These are phyloP conservation scores for Pythium aphanidermatum DNA, from an alignment of 352 stramenopile genomes.

Conservation along the genomic window DNA sequence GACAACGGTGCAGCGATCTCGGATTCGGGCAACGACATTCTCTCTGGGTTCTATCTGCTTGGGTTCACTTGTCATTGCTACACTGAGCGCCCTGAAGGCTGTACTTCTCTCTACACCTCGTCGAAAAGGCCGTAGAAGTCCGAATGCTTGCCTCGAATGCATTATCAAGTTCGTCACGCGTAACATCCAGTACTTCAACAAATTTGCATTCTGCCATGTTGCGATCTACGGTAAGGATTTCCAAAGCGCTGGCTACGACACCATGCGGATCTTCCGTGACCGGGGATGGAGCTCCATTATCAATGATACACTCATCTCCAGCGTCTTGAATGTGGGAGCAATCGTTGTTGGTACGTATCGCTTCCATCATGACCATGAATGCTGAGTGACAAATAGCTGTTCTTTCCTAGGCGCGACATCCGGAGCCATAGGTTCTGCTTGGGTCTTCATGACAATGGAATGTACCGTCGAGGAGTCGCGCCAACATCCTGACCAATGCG, in stretches of 20 bases:
- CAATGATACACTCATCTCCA: slow-evolving; percentile 77
- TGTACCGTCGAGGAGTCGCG: slow-evolving; percentile 50
- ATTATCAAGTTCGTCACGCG: slow-evolving; percentile 61
- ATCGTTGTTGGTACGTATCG: slow-evolving; percentile 62
- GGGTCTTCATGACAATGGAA: slow-evolving; percentile 61
- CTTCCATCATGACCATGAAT: background rate
- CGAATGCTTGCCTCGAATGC: slow-evolving; percentile 81
- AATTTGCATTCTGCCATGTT: slow-evolving; percentile 84
- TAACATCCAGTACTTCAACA: slow-evolving; percentile 84
- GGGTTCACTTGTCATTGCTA: slow-evolving; percentile 71
- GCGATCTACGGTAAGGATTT: slow-evolving; percentile 86
- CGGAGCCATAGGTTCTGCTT: slow-evolving; percentile 64
- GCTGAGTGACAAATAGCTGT: too few species aligned
- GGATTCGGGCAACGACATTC: slow-evolving; percentile 58
- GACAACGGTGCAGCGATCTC: slow-evolving; percentile 64
- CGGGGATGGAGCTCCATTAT: slow-evolving; percentile 74
- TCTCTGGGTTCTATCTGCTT: slow-evolving; percentile 83
- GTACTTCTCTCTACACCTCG: slow-evolving; percentile 62
- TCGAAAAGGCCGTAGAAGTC: slow-evolving; percentile 49
- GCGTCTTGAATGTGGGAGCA: slow-evolving; percentile 64
- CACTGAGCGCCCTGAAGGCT: slow-evolving; percentile 56
- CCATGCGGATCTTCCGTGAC: slow-evolving; percentile 74
- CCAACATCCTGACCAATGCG: slow-evolving; percentile 38
- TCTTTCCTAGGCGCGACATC: slow-evolving; percentile 72
- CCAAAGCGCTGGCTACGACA: slow-evolving; percentile 60